A percentile compares a stretch with the other conserved stretches of the same genome.
Conservation (phyloP, 2,329 filamentous ascomycete genomes). For the Colletotrichum sp. region DNA sequence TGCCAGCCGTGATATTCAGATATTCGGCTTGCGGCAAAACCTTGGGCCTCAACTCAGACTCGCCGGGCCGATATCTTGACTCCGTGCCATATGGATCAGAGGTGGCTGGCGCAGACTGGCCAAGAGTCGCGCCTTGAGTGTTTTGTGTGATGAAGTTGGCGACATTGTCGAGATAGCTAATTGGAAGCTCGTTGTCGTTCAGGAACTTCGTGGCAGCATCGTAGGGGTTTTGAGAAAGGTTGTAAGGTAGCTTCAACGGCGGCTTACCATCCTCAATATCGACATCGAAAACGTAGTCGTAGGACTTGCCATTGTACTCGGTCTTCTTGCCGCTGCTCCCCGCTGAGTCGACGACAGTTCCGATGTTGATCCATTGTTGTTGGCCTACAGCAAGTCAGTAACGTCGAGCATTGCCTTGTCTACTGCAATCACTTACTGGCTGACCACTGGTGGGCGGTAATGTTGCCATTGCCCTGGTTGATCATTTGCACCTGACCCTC, state of each 20-base stretch:
- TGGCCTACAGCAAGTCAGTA: constrained; percentile 45
- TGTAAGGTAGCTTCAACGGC: constrained; percentile 91
- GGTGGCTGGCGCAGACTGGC: constrained; percentile 56
- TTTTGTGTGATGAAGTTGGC: constrained; percentile 92
- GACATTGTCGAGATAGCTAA: constrained; percentile 88
- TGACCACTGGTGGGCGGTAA: constrained; percentile 92
- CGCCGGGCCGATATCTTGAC: constrained; percentile 77
- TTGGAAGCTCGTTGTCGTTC: constrained; percentile 83
- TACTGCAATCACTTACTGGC: constrained; percentile 35
- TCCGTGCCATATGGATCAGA: constrained; percentile 81
- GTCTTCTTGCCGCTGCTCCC: constrained; percentile 82
- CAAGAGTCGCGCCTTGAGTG: constrained; percentile 85
- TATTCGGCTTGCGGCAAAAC: constrained; percentile 81
- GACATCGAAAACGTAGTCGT: constrained; percentile 96
- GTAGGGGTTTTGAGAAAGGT: constrained; percentile 90
- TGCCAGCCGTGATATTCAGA: constrained; percentile 76
- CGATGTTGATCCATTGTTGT: constrained; percentile 83
- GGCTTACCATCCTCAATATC: constrained; percentile 96
- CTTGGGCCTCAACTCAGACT: constrained; percentile 73
- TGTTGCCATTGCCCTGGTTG: constrained; percentile 76
- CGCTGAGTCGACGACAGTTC: constrained; percentile 91
- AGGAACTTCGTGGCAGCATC: constrained; percentile 92
- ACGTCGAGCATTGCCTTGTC: not conserved
- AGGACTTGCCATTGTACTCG: constrained; percentile 82
- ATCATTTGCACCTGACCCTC: constrained; percentile 97